Evolutionary conservation across 1,139 yeast genomes (phyloP), one percentile per base, ranked within the genome.

Genomic region (Sugiyamaella grinbergsii): DNA sequence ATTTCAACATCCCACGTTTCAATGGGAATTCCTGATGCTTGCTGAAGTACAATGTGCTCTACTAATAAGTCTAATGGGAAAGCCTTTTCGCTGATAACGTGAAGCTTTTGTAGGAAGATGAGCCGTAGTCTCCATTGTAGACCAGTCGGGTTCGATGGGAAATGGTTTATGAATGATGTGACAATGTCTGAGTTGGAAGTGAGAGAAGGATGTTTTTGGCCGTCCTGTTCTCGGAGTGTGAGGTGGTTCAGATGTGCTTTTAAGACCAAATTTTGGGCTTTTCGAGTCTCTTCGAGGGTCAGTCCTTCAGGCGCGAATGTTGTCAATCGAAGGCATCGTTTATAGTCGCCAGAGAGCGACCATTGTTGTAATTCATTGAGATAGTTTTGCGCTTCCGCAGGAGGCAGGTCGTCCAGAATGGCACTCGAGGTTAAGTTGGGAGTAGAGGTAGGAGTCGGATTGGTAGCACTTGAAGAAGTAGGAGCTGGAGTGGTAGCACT

Each of bases 41-140:
- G 72, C 44, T 67, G 70, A 10, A 55, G 43, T 29, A 60, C 52
- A 3, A 65, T 55, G 41, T 59, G 62, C 32, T 62, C 60, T 3
- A 67, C 56, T 23, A 64, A 36, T 26, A 55, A 28, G 18, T 53
- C 50, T 57, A 59, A 69, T 50, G 50, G 71, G 41, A 50, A 75
- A 59, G 19, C 63, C 10, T 62, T 54, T 0, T 79, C 77, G 46
- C 70, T 60, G 5, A 73, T 39, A 19, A 68, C 55, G 55, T 78
- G 79, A 1, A 77, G 57, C 0, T 71, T 61, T 31, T 67, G 68
- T 53, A 73, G 70, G 47, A 79, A 72, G 31, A 72, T 63, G 45
- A 68, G 68, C 47, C 72, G 68, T 19, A 67, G 54, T 10, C 69
- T 58, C 71, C 77, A 74, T 52, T 59, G 71, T 45, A 51, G 59